These are phyloP conservation scores for Plasmodium gonderi DNA, from an alignment of 169 alveolate species.

Conservation along the genomic window DNA sequence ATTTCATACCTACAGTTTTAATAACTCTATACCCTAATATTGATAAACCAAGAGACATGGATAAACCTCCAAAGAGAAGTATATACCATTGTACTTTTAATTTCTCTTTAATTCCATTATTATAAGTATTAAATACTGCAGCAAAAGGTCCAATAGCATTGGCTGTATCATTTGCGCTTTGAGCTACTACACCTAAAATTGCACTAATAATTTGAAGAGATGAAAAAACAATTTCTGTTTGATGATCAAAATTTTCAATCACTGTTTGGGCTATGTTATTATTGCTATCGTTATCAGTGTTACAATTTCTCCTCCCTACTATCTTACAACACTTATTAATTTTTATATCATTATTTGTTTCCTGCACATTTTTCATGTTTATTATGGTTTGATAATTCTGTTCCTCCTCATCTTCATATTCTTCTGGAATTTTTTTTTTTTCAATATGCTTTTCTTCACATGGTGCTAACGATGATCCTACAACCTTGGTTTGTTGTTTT, in stretches of 20 bases:
- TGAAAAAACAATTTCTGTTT: constrained; percentile 79
- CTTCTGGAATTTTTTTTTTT: not conserved
- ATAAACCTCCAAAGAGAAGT: constrained; percentile 85
- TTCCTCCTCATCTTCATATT: no score
- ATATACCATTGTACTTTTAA: constrained; percentile 86
- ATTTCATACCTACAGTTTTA: constrained; percentile 85
- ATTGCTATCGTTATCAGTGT: constrained; percentile 7
- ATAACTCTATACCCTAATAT: constrained; percentile 87
- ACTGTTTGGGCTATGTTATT: constrained; percentile 37
- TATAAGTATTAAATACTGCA: constrained; percentile 67
- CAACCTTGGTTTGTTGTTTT: not conserved
- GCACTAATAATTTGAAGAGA: constrained; percentile 85
- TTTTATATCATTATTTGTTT: not conserved
- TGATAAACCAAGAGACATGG: constrained; percentile 88
- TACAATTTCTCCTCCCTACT: not conserved
- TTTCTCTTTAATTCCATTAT: constrained; percentile 53
- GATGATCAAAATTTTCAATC: constrained; percentile 76
- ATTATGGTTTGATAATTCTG: not conserved
- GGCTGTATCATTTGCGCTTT: constrained; percentile 90
- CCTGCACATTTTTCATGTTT: not conserved
- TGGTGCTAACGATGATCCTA: not conserved
- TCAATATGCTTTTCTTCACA: not conserved
- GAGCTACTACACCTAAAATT: constrained; percentile 85
- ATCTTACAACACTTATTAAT: not conserved
- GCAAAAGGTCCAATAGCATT: constrained; percentile 88